Evolutionary conservation across 2,329 filamentous ascomycete genomes (phyloP), one percentile per base, ranked within the genome.

Genomic region (Cercospora janseana): DNA sequence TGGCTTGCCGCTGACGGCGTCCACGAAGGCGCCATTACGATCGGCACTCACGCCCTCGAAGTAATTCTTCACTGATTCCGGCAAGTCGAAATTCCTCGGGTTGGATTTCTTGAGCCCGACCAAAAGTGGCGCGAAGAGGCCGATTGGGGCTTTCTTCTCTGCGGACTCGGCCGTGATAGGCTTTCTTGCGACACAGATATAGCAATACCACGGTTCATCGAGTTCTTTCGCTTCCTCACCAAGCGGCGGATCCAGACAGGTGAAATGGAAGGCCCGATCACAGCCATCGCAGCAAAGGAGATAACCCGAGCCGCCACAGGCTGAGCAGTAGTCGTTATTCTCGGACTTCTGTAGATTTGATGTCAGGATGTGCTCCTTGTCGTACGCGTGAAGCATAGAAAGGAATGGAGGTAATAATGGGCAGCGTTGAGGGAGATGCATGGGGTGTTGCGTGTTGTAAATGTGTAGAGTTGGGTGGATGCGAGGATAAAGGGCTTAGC

Each of bases 261-360:
- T 79, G 67, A 93, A 89, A 70, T 97, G 93, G 71, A 94, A 96
- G 4, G 91, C 88, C 59, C 88, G 83, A 54, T 85, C 81, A 72
- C 93, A 98, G 56, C 87, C 88, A 72, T 97, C 93, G 70, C 93
- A 98, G 72, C 91, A 96, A 58, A 97, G 79, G 56, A 98, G 80
- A 60, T 89, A 83, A 50, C 92, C 92, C 59, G 82, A 86, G 57
- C 86, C 87, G 63, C 85, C 82, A 72, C 93, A 98, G 37, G 89
- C 83, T 55, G 85, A 85, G 74, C 92, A 98, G 65, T 86, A 86
- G 69, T 97, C 92, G 68, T 93, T 88, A 69, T 95, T 95, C 56
- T 95, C 65, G 13, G 65, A 68, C 20, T 55, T 55, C 66, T 68
- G 69, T 55, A 70, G 66, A 40, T 66, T 62, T 54, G 62, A 60